Base-by-base conservation (phyloP, 164 flowering plant genomes). In the Umbellularia californica region DNA sequence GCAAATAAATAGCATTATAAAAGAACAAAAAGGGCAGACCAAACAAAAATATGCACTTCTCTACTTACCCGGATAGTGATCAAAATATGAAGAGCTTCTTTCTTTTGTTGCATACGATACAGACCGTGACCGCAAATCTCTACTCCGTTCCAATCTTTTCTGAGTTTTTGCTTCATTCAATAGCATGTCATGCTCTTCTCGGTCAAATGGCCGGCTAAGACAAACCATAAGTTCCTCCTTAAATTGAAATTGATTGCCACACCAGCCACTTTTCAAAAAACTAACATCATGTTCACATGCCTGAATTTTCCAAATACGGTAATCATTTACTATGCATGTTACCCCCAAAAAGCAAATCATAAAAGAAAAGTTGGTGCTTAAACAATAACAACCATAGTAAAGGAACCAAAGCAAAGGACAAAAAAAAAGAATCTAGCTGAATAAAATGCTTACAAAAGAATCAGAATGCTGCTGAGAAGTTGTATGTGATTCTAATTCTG, bases 1-100 rank as follows among this genome's bases (percentile, higher is more conserved):
- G n/a, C 60, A 13, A 55, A 15, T 15, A 55, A 22, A 64, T 22
- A 22, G 22, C 10, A 64, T 22, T 24, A 64, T 0, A 64, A 64
- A 22, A 10, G 13, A 10, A 10, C 6, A 64, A 5, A 64, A 64
- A 64, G 25, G 2, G 12, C 2, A 64, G 4, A 19, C 19, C 63
- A 58, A 6, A 58, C 19, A 22, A 64, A 64, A 11, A 20, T 55
- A 20, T 55, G 60, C 60, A 55, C 41, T 55, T 76, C 25, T 63
- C 28, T 17, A 70, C 84, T 81, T 67, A 89, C 90, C 89, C 5
- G 68, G 20, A 41, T 81, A 30, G 15, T 51, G 33, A 65, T 85
- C 86, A 67, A 87, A 84, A 82, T 84, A 86, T 4, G 90, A 89
- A 22, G 68, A 35, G 27, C 84, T 71, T 2, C 12, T 5, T 55